These are phyloP conservation scores for Geranomyces variabilis DNA, from an alignment of 192 early-diverging fungal species.

Conservation along the genomic window DNA sequence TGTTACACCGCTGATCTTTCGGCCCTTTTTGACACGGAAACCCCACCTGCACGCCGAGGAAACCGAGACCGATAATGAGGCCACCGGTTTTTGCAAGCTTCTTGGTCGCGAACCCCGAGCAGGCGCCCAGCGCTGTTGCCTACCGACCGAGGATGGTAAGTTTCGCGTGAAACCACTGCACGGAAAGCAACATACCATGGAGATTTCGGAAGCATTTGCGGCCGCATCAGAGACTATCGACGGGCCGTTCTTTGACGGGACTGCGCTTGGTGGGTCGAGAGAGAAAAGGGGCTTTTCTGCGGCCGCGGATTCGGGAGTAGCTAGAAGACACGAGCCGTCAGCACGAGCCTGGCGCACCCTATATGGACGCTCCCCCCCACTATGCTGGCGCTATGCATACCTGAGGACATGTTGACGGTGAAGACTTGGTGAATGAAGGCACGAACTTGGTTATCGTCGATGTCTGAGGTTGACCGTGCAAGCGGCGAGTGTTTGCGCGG, in stretches of 20 bases:
- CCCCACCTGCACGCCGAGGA: constrained; percentile 39
- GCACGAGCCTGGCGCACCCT: no score
- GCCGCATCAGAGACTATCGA: constrained; percentile 4
- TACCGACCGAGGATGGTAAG: background rate
- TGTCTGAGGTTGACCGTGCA: no score
- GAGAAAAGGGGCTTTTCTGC: no score
- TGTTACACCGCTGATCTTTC: background rate
- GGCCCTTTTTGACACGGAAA: background rate
- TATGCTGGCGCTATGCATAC: no score
- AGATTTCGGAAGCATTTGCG: constrained; percentile 18
- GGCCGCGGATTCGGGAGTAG: no score
- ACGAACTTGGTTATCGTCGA: no score
- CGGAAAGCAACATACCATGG: constrained; percentile 3
- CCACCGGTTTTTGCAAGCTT: constrained; percentile 47
- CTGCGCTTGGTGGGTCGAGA: no score
- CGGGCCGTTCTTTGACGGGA: background rate
- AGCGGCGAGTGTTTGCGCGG: no score
- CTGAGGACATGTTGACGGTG: no score
- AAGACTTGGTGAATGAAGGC: no score
- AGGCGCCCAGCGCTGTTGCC: constrained; percentile 38
- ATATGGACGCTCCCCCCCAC: no score
- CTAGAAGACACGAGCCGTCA: no score
- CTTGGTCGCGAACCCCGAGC: constrained; percentile 47
- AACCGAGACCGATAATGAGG: constrained; percentile 39
- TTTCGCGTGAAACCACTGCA: background rate